Percentiles rank a stretch among this genome's conserved stretches.
phyloP scores from a whole-genome alignment of 1,284 basidiomycete genomes.

The Moniliophthora roreri region DNA sequence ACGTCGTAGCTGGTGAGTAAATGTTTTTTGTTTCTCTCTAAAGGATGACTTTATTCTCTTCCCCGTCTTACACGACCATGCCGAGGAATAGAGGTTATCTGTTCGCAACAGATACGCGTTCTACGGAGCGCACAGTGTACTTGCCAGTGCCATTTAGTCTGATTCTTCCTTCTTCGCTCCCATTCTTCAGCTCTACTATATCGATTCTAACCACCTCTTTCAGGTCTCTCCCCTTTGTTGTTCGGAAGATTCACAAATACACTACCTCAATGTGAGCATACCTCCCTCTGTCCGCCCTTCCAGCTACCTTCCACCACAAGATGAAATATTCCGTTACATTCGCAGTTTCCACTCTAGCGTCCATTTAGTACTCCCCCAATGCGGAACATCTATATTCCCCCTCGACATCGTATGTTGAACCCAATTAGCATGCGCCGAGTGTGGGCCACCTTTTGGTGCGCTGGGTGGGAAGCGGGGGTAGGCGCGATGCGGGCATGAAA shows the following conservation, averaged over 20 bases:
- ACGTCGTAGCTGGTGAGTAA: not conserved
- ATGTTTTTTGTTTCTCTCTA: conserved; percentile 14
- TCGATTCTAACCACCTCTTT: conserved; percentile 1
- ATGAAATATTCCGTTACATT: conserved; percentile 69
- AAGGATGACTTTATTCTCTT: conserved; percentile 80
- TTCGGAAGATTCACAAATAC: not conserved
- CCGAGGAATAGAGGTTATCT: conserved; percentile 69
- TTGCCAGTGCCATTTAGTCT: conserved; percentile 84
- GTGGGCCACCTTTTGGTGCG: conserved; percentile 66
- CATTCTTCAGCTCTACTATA: not conserved
- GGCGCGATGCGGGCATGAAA: conserved; percentile 53
- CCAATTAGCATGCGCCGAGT: conserved; percentile 53
- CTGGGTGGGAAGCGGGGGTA: conserved; percentile 61
- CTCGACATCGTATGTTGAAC: conserved; percentile 55
- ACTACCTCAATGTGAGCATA: not conserved
- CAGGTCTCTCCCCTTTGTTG: not conserved
- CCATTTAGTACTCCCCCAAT: conserved; percentile 72
- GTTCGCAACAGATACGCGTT: conserved; percentile 71
- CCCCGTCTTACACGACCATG: conserved; percentile 82
- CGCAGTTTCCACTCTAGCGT: conserved; percentile 78
- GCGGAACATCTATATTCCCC: conserved; percentile 59
- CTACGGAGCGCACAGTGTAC: conserved; percentile 66
- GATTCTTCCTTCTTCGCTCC: conserved; percentile 33
- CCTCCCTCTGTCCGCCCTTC: conserved; percentile 13
- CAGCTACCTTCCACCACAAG: conserved; percentile 31